Evolutionary conservation across 176 grass and related monocot species (phyloP).

Genomic region (Aegilops tauschii): DNA sequence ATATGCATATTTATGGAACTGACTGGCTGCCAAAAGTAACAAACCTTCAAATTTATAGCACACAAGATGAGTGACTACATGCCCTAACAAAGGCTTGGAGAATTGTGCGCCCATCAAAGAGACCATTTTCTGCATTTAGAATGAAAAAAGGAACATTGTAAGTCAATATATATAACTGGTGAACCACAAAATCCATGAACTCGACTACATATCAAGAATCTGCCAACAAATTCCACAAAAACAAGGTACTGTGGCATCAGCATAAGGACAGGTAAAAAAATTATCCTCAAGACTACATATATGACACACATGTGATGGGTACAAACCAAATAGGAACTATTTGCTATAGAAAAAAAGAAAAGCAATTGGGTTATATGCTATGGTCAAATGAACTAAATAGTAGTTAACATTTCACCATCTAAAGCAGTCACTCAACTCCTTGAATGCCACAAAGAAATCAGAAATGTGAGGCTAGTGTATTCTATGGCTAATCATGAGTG

Average conservation of each 20-base stretch:
- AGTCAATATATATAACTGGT: slow-evolving; percentile 7
- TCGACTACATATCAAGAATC: not conserved
- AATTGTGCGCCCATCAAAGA: slow-evolving; percentile 85
- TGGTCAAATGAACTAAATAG: not conserved
- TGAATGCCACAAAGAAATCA: not conserved
- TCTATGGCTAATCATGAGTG: not conserved
- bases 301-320: not conserved
- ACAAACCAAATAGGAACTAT: not conserved
- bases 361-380: not conserved
- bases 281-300: not conserved
- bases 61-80: slow-evolving; percentile 75
- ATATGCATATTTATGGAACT: not conserved
- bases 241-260: not conserved
- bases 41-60: slow-evolving; percentile 95
- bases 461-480: not conserved
- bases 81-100: slow-evolving; percentile 72
- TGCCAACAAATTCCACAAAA: not conserved
- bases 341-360: not conserved
- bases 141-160: not conserved
- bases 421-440: too few relatives aligned
- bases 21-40: slow-evolving; percentile 3
- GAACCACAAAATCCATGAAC: not conserved
- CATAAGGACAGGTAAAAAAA: not conserved
- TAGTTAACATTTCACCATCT: too few relatives aligned
- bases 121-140: slow-evolving; percentile 79